A percentile compares a stretch with the other conserved stretches of the same genome.
Evolutionary conservation across 495 filamentous ascomycete genomes (phyloP).

Genomic region (Daldinia concentrica): DNA sequence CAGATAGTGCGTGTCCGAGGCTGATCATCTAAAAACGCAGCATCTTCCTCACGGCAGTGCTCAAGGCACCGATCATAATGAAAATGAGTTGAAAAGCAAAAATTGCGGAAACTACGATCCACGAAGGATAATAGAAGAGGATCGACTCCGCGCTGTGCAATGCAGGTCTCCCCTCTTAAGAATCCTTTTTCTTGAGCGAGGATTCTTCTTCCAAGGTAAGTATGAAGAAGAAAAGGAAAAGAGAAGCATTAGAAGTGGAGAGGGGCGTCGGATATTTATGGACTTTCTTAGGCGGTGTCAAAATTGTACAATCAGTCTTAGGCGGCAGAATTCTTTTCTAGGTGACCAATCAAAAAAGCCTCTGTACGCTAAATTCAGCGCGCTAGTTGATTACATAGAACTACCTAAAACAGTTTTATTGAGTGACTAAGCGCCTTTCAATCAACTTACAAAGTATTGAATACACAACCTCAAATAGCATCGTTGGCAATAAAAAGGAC

Average conservation of each 20-base stretch:
- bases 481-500: not conserved
- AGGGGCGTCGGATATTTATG: slow-evolving; percentile 9
- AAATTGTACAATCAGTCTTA: slow-evolving; percentile 42
- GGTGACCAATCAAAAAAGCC: slow-evolving; percentile 7
- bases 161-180: slow-evolving; percentile 74
- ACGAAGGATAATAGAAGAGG: slow-evolving; percentile 72
- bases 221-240: slow-evolving; percentile 66
- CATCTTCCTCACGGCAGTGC: slow-evolving; percentile 30
- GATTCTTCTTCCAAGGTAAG: slow-evolving; percentile 76
- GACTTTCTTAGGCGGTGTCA: not conserved
- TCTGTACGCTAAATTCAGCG: not conserved
- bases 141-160: slow-evolving; percentile 80
- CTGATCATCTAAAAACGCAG: not conserved
- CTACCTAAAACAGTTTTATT: not conserved
- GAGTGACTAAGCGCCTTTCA: not conserved
- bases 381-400: not conserved
- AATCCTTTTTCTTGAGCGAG: slow-evolving; percentile 69
- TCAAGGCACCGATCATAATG: slow-evolving; percentile 25
- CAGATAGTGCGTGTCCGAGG: too few species aligned
- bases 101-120: slow-evolving; percentile 64
- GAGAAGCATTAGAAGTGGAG: not conserved
- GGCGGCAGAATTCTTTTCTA: not conserved
- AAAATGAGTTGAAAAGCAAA: slow-evolving; percentile 38
- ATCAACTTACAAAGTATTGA: not conserved
- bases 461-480: not conserved